Conservation (phyloP, 371 early-diverging fungal species). For the Mortierella sp. region DNA sequence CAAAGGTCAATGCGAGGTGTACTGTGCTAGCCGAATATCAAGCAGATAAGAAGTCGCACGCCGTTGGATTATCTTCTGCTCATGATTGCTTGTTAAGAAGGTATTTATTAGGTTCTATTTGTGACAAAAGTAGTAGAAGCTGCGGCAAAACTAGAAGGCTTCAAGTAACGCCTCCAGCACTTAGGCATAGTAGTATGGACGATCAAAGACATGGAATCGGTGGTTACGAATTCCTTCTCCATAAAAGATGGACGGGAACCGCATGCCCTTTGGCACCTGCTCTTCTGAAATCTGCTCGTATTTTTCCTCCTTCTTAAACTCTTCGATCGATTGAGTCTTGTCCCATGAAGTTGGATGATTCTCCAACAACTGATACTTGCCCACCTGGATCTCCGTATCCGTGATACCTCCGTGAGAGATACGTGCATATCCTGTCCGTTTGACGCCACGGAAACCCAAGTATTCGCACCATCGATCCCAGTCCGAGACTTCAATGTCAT, state of each 20-base stretch:
- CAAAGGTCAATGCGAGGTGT: too few relatives aligned
- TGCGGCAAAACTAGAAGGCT: too few relatives aligned
- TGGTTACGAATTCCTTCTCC: constrained; percentile 81
- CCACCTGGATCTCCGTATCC: constrained; percentile 87
- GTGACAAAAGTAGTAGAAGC: too few relatives aligned
- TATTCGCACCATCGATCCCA: constrained; percentile 89
- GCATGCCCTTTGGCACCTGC: constrained; percentile 62
- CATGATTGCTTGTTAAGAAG: too few relatives aligned
- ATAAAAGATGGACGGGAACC: constrained; percentile 76
- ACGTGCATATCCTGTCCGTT: constrained; percentile 81
- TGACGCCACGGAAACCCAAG: constrained; percentile 81
- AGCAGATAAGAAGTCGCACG: too few relatives aligned
- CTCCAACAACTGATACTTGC: constrained; percentile 77
- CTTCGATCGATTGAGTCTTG: constrained; percentile 11
- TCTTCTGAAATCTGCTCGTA: constrained; percentile 66
- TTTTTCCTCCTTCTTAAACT: constrained; percentile 59
- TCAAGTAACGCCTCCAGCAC: neutral
- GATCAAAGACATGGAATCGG: constrained; percentile 84
- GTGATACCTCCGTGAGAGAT: constrained; percentile 84
- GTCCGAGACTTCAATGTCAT: constrained; percentile 82
- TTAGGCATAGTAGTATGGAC: constrained; percentile 72
- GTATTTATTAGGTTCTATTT: neutral
- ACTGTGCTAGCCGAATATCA: too few relatives aligned
- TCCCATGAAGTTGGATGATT: constrained; percentile 25
- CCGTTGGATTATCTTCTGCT: too few relatives aligned